Base-by-base conservation (phyloP, 2,329 filamentous ascomycete species). In the Chalaropsis thielavioides region DNA sequence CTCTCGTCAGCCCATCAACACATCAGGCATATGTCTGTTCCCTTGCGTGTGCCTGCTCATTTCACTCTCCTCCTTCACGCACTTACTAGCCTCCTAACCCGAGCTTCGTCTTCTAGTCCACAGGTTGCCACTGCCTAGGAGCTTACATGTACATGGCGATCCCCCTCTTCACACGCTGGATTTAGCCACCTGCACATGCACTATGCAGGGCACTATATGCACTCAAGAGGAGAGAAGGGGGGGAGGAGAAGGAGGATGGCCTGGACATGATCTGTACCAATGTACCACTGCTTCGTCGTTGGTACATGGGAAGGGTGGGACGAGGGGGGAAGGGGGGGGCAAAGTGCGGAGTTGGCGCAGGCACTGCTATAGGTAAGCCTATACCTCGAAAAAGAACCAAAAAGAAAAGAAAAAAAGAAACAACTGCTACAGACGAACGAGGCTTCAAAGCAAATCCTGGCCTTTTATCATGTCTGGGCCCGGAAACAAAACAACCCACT, bases 131-230 rank as follows among this genome's bases (percentile, higher is more conserved):
- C 51, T 44, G 3, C 19, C 22, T 51, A 3, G 22, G 19, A 11
- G 46, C 31, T 15, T 17, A 35, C 13, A 31, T 31, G 51, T 56
- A 56, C 22, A 56, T 56, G 51, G 22, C 51, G 51, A 56, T 56
- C 22, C 22, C 51, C 51, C 51, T 35, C 51, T 35, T 56, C 17
- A 11, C 13, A 17, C 22, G 5, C 11, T 56, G 24, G 51, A 56
- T 56, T 35, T 31, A 56, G 22, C 51, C 51, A 56, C 22, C 11
- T 56, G 51, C 27, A 31, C 51, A 56, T 56, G 51, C 51, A 56
- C 51, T 31, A 56, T 56, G 51, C 51, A 56, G 51, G 51, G 51
- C 51, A 56, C 17, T 22, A 56, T 56, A 56, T 56, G 51, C 22
- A 56, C 51, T 56, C 51, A 56, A 27, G 51, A 56, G 51, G 51